Evolutionary conservation across 2,329 filamentous ascomycete species (phyloP), one percentile per base, ranked within the genome.

Genomic region (Fusarium verticillioides): DNA sequence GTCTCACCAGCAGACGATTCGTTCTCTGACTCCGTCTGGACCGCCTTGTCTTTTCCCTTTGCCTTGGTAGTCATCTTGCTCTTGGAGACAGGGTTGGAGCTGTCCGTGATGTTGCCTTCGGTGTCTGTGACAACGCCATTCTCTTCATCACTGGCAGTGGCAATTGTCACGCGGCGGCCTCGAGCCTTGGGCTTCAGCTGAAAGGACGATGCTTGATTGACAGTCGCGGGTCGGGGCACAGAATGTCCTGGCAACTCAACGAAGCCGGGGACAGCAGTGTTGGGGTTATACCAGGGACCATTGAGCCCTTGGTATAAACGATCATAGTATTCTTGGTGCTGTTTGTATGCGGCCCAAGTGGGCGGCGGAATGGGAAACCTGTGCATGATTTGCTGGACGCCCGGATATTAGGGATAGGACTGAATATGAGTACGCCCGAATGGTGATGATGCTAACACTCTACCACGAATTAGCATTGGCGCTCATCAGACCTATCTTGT

Each of bases 31-130:
- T 44, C 32, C 23, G 13, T 18, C 34, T 50, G 62, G n/a, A 26
- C 6, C 3, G 53, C 54, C 23, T 66, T 67, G 7, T 32, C n/a
- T 26, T 66, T 65, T n/a, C 66, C 57, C 28, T 59, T 63, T 21
- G n/a, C 32, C 36, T 72, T 70, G 16, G 44, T 37, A 16, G 63
- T 63, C 21, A 49, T 72, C 32, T 76, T 76, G 8, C 34, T 32
- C 28, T 59, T 36, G 26, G 30, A 12, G 37, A 40, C 36, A 37
- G 18, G 23, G 19, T 28, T 52, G 32, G 49, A 52, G 18, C 49
- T 26, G 32, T 52, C 49, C n/a, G 49, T 52, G 49, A 52, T 52
- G 32, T 52, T 52, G n/a, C 49, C 49, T 36, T 52, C 49, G 2
- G 47, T 37, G 21, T 40, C 36, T 21, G 49, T 23, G n/a, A 32